Percentiles rank a stretch among this genome's conserved stretches.
Evolutionary conservation across 768 basidiomycete genomes (phyloP).

Genomic region (Podaxis carcinomalis): DNA sequence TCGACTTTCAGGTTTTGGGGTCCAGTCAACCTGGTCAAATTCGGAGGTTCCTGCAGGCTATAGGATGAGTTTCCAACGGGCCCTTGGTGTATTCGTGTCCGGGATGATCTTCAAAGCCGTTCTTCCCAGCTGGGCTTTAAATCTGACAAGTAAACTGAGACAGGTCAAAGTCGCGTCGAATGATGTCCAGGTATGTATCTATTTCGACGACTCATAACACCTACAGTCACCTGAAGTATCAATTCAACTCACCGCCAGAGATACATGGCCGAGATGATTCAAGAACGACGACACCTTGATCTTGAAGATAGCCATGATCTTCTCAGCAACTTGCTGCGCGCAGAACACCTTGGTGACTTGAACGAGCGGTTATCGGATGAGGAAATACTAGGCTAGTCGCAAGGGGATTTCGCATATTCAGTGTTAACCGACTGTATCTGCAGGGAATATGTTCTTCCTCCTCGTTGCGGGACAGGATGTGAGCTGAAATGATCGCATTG

Average conservation of each 20-base stretch:
- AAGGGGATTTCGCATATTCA: background rate
- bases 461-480: constrained; percentile 60
- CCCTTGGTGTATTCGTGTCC: constrained; percentile 38
- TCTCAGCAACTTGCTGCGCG: constrained; percentile 46
- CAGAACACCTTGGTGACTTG: constrained; percentile 37
- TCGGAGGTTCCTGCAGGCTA: constrained; percentile 35
- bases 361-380: constrained; percentile 28
- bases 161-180: constrained; percentile 31
- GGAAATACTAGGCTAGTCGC: constrained; percentile 35
- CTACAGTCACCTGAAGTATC: background rate
- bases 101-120: constrained; percentile 32
- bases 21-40: constrained; percentile 43
- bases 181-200: constrained; percentile 34
- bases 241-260: constrained; percentile 11
- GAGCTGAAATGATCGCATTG: background rate
- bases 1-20: constrained; percentile 40
- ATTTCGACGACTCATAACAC: too few species aligned
- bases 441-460: constrained; percentile 46
- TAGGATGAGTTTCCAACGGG: constrained; percentile 41
- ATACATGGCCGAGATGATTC: constrained; percentile 53
- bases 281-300: constrained; percentile 29
- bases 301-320: constrained; percentile 44
- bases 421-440: background rate
- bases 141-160: constrained; percentile 28
- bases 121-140: constrained; percentile 35